Conservation (phyloP, 2,329 filamentous ascomycete species). For the Ceratocystis papillata region DNA sequence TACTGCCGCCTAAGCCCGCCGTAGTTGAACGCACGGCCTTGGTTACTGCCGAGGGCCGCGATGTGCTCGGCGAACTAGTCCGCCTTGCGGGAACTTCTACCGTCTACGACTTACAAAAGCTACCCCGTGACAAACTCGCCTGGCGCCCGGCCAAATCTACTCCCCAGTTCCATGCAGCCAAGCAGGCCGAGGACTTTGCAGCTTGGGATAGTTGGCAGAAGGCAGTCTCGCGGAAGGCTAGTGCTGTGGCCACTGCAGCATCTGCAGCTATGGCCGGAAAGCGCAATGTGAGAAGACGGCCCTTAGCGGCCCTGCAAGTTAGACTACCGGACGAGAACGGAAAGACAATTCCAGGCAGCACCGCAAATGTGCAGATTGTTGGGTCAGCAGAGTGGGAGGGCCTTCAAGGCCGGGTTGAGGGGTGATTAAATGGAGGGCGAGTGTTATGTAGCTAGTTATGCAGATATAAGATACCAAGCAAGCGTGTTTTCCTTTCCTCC, state of each 20-base stretch:
- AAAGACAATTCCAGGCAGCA: conserved; percentile 34
- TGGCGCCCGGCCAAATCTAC: conserved; percentile 57
- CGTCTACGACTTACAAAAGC: conserved; percentile 47
- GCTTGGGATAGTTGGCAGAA: conserved; percentile 50
- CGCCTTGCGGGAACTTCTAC: conserved; percentile 46
- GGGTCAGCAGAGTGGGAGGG: conserved; percentile 47
- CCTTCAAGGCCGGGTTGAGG: conserved; percentile 37
- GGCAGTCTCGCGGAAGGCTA: conserved; percentile 44
- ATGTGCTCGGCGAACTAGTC: conserved; percentile 54
- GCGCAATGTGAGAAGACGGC: conserved; percentile 27
- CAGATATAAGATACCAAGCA: conserved; percentile 18
- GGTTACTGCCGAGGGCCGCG: conserved; percentile 50
- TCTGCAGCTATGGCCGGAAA: conserved; percentile 21
- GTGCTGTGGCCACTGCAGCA: conserved; percentile 30
- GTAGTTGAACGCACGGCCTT: conserved; percentile 44
- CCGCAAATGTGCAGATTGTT: conserved; percentile 40
- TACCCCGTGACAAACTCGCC: conserved; percentile 50
- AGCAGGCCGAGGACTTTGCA: conserved; percentile 54
- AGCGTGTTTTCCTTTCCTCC: conserved; percentile 7
- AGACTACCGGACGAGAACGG: conserved; percentile 39
- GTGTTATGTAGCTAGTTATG: conserved; percentile 21
- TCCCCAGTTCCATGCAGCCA: conserved; percentile 55
- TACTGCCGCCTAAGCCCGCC: conserved; percentile 41
- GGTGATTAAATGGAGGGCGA: neutral
- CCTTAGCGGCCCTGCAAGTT: conserved; percentile 42